phyloP scores from a whole-genome alignment of 2,329 filamentous ascomycete genomes.

The Pseudogymnoascus sp. region DNA sequence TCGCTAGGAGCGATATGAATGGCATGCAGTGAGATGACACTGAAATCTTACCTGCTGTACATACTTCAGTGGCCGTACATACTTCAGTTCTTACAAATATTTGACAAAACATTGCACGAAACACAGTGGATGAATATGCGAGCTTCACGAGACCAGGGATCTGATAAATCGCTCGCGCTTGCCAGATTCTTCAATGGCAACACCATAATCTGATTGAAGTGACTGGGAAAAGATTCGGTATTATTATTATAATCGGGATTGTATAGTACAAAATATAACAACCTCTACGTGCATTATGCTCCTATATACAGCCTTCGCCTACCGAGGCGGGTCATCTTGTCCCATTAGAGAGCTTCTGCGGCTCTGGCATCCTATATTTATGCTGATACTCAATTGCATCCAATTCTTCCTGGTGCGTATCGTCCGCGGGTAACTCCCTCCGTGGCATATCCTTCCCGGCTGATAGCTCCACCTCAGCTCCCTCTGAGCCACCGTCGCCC shows the following conservation, averaged over 20 bases:
- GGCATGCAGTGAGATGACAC: not conserved
- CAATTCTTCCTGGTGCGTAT: not conserved
- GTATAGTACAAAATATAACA: not conserved
- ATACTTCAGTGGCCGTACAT: not conserved
- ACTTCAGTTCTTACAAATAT: slow-evolving; percentile 3
- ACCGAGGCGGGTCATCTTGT: not conserved
- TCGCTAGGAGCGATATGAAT: not conserved
- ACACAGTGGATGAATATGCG: not conserved
- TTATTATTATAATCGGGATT: not conserved
- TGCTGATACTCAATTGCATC: not conserved
- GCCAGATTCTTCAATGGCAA: not conserved
- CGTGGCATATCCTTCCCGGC: not conserved
- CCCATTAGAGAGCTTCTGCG: not conserved
- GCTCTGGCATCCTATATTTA: not conserved
- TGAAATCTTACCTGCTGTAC: not conserved
- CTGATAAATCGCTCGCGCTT: not conserved
- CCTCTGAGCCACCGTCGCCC: not conserved
- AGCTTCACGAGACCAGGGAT: too few relatives aligned
- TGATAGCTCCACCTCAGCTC: not conserved
- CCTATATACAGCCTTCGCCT: not conserved
- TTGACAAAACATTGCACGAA: not conserved
- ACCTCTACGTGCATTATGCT: not conserved
- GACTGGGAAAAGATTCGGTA: not conserved
- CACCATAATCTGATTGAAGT: not conserved
- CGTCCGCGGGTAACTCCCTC: not conserved